Conservation (phyloP, 805 yeast genomes). For the Spencermartinsiella europaea region DNA sequence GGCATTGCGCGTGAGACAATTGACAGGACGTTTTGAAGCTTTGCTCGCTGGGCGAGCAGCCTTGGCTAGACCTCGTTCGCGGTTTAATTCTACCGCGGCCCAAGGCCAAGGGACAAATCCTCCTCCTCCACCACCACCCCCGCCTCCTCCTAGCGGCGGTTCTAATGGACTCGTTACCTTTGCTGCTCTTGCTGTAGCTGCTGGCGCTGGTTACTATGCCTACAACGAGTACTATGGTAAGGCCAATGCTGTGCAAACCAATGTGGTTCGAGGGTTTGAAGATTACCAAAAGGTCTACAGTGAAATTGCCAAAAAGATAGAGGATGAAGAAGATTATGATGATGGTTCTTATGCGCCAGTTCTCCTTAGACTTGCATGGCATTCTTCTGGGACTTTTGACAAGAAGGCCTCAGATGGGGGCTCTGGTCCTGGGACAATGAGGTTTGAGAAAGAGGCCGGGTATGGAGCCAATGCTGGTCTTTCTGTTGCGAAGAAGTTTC, state of each 20-base stretch:
- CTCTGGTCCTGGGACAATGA: slow-evolving; percentile 68
- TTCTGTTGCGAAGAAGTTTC: slow-evolving; percentile 49
- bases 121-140: slow-evolving; percentile 7
- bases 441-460: slow-evolving; percentile 42
- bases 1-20: slow-evolving; percentile 5
- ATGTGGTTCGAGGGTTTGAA: slow-evolving; percentile 31
- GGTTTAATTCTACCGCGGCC: slow-evolving; percentile 1
- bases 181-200: slow-evolving; percentile 22
- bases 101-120: background rate
- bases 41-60: background rate
- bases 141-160: slow-evolving; percentile 8
- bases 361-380: slow-evolving; percentile 74
- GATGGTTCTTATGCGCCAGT: slow-evolving; percentile 71
- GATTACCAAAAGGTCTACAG: slow-evolving; percentile 76
- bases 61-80: slow-evolving; percentile 2
- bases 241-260: slow-evolving; percentile 30
- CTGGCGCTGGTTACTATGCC: slow-evolving; percentile 30
- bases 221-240: slow-evolving; percentile 15
- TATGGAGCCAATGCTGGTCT: slow-evolving; percentile 65
- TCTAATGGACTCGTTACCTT: slow-evolving; percentile 10
- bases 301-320: slow-evolving; percentile 62
- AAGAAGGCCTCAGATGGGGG: slow-evolving; percentile 38
- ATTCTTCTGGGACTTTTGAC: slow-evolving; percentile 74
- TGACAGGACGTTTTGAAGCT: slow-evolving; percentile 1
- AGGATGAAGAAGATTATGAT: slow-evolving; percentile 42